Evolutionary conservation across 495 filamentous ascomycete genomes (phyloP).

Genomic region (Collariella sp.): DNA sequence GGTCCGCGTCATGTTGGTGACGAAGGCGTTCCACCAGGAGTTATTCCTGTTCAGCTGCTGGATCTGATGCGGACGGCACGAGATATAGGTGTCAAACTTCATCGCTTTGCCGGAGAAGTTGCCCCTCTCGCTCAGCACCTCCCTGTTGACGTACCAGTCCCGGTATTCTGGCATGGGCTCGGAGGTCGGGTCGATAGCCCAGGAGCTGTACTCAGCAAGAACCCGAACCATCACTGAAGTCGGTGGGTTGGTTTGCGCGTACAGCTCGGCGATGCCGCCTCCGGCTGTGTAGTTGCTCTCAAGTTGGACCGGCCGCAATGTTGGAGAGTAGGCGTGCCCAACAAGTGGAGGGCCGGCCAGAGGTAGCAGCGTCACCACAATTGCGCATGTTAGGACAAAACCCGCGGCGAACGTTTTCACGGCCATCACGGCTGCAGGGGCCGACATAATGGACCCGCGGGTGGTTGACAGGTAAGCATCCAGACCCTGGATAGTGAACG

Average conservation of each 20-base stretch:
- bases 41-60: constrained; percentile 16
- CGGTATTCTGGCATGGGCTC: constrained; percentile 23
- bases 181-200: constrained; percentile 18
- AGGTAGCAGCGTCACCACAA: constrained; percentile 16
- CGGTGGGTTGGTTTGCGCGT: constrained; percentile 22
- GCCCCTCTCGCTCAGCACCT: constrained; percentile 12
- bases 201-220: constrained; percentile 19
- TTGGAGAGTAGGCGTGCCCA: constrained; percentile 22
- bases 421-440: constrained; percentile 12
- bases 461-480: constrained; percentile 21
- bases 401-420: constrained; percentile 14
- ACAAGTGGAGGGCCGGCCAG: constrained; percentile 19
- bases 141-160: constrained; percentile 26
- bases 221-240: constrained; percentile 19
- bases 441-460: constrained; percentile 17
- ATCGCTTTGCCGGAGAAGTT: constrained; percentile 20
- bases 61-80: constrained; percentile 13
- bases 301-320: constrained; percentile 1
- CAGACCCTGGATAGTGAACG: constrained; percentile 19
- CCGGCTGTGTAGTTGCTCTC: constrained; percentile 18
- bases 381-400: constrained; percentile 6
- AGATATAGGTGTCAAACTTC: constrained; percentile 16
- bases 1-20: constrained; percentile 23
- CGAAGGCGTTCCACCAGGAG: constrained; percentile 19
- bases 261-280: constrained; percentile 21